Evolutionary conservation across 1,284 basidiomycete genomes (phyloP), one percentile per base, ranked within the genome.

Genomic region (Ceratobasidium sp.): DNA sequence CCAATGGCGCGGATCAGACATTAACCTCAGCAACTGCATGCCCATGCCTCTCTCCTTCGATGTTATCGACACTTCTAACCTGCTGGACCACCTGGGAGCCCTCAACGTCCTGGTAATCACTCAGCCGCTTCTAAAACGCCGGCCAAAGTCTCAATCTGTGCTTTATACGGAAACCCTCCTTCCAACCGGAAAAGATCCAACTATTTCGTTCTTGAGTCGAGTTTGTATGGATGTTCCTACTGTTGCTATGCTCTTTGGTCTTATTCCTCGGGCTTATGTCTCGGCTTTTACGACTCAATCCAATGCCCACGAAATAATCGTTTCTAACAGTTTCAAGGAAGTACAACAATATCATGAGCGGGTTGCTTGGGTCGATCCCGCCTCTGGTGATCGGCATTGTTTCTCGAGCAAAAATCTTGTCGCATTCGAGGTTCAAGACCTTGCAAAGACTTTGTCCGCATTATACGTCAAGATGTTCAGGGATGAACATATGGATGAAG

Each of bases 31-130:
- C 82, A 82, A 10, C 83, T 86, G 1, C 81, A 88, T 64, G 71
- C 79, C 9, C 69, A 66, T 56, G 3, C 70, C 61, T n/a, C 28
- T 58, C 0, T n/a, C 49, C 7, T 91, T 91, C 84, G 85, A 89
- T 68, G 85, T 90, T 61, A 89, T 91, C 76, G 89, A 91, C 56
- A 89, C 90, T 0, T 90, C 89, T 26, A 90, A 90, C 77, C 79
- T 90, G n/a, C 81, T 83, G 18, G 89, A 90, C 80, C 86, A 89
- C 70, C 53, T 88, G 1, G 90, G 63, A 9, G 15, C 40, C 26
- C 13, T 55, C 20, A 76, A 76, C 51, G 6, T 76, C 9, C 39
- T 76, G 3, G 13, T 76, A 7, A 39, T 49, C 6, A 76, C 63
- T 10, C 61, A 76, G 18, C 73, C 73, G 18, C 51, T 76, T 10